These are phyloP conservation scores for Calonectria pauciramosa DNA, from an alignment of 2,329 filamentous ascomycete genomes.

Conservation along the genomic window DNA sequence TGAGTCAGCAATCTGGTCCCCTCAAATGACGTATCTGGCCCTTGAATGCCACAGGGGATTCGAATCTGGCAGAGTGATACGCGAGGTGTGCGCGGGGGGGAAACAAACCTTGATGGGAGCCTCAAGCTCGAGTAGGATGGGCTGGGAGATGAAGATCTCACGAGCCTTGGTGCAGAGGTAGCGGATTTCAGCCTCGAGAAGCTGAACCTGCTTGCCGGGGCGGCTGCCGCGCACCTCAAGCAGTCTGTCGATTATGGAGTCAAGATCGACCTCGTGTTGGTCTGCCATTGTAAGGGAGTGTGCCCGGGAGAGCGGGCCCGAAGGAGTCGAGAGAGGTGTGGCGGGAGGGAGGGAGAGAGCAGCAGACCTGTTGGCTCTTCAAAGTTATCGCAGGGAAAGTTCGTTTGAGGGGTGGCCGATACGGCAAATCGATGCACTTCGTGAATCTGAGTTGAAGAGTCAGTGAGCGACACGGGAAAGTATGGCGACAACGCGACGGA, in stretches of 20 bases:
- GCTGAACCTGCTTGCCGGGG: conserved; percentile 98
- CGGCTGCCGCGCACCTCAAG: conserved; percentile 98
- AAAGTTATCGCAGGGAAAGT: conserved; percentile 46
- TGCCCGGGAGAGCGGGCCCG: conserved; percentile 56
- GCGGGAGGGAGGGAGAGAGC: conserved; percentile 42
- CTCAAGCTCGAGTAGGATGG: conserved; percentile 96
- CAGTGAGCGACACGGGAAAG: conserved; percentile 37
- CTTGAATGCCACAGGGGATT: background rate
- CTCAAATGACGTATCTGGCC: background rate
- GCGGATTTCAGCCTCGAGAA: conserved; percentile 95
- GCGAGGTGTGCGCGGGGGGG: background rate
- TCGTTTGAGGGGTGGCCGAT: conserved; percentile 44
- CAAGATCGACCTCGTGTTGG: conserved; percentile 93
- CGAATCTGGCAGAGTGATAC: background rate
- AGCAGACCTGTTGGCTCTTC: conserved; percentile 47
- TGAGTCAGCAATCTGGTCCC: conserved; percentile 33
- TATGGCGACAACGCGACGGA: conserved; percentile 2
- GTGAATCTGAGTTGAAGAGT: conserved; percentile 42
- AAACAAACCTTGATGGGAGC: conserved; percentile 94
- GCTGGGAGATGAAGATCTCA: conserved; percentile 99
- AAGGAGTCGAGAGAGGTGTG: conserved; percentile 48
- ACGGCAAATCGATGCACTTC: conserved; percentile 52
- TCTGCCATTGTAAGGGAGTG: conserved; percentile 68
- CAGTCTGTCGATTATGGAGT: conserved; percentile 99
- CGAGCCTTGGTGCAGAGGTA: conserved; percentile 98